A percentile compares a stretch with the other conserved stretches of the same genome.
Evolutionary conservation across 2,329 filamentous ascomycete genomes (phyloP).

Genomic region (Herpotrichia juniperi): DNA sequence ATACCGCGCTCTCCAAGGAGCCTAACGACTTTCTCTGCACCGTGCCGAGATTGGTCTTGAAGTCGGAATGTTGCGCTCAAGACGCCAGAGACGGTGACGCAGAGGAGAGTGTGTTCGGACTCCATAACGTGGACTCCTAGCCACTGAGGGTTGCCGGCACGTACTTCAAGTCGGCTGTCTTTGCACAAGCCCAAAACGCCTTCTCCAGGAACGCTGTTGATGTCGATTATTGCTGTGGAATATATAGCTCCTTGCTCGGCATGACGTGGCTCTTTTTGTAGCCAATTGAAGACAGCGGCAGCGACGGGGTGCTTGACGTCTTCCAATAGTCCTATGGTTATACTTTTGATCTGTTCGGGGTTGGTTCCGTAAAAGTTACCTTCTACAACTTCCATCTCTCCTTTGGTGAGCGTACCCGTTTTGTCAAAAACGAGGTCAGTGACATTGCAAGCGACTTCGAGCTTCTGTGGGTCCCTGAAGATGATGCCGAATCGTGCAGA

Average conservation of each 20-base stretch:
- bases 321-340: constrained; percentile 49
- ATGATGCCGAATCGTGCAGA: constrained; percentile 70
- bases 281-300: constrained; percentile 51
- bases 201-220: constrained; percentile 50
- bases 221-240: constrained; percentile 18
- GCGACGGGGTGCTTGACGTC: constrained; percentile 61
- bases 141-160: constrained; percentile 58
- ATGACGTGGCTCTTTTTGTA: constrained; percentile 29
- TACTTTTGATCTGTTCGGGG: constrained; percentile 16
- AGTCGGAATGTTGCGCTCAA: constrained; percentile 60
- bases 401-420: constrained; percentile 75
- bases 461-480: constrained; percentile 69
- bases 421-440: constrained; percentile 80
- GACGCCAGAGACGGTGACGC: constrained; percentile 35
- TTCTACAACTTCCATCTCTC: constrained; percentile 52
- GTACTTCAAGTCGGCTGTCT: constrained; percentile 32
- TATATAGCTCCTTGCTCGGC: constrained; percentile 2
- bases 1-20: constrained; percentile 58
- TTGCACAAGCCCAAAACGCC: constrained; percentile 50
- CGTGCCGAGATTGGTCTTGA: constrained; percentile 54
- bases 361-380: constrained; percentile 21
- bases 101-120: constrained; percentile 42
- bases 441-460: constrained; percentile 67
- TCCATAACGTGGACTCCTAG: constrained; percentile 43
- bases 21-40: constrained; percentile 58